Base-by-base conservation (phyloP, 2,329 filamentous ascomycete genomes). In the Byssothecium circinans region DNA sequence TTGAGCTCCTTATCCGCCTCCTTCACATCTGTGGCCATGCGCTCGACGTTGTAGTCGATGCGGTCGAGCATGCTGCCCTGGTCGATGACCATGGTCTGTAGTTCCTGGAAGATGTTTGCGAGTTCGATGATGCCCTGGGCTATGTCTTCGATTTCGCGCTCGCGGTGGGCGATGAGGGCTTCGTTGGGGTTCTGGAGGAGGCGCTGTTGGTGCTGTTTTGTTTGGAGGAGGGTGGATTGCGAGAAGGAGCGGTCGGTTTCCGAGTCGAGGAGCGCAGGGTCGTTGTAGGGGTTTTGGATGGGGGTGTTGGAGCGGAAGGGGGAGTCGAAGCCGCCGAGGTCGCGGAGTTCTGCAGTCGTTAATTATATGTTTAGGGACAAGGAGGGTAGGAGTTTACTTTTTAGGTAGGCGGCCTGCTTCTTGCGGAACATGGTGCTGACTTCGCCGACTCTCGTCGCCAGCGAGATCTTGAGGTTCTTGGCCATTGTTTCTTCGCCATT, bases 101-200 rank as follows among this genome's bases (percentile, higher is more conserved):
- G 77, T 64, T 99, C 94, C 53, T 95, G 89, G 76, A 99, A 99
- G 41, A 99, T 89, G 69, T 96, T 94, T 3, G 92, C 89, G 7
- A 99, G 78, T 68, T 97, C 92, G 64, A 99, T 97, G 71, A 99
- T 97, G 48, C 94, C 92, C 68, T 96, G 91, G 2, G 94, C 94
- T 54, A 99, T 99, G 61, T 96, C 91, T 66, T 95, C 95, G 62
- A 99, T 99, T 72, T 97, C 94, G 33, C 88, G 86, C 73, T 99
- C 94, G 54, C 94, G 88, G 70, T 97, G 94, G 52, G 86, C 83
- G 60, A 99, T 97, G 30, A 84, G 84, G 2, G 85, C 79, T 67
- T 97, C 92, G 35, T 76, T 75, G 49, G 85, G 87, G 49, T 85
- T 83, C 23, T 88, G 75, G 47, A 82, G 80, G 57, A 81, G 81